These are phyloP conservation scores for Candida jianshihensis DNA, from an alignment of 805 yeast genomes.

Conservation along the genomic window DNA sequence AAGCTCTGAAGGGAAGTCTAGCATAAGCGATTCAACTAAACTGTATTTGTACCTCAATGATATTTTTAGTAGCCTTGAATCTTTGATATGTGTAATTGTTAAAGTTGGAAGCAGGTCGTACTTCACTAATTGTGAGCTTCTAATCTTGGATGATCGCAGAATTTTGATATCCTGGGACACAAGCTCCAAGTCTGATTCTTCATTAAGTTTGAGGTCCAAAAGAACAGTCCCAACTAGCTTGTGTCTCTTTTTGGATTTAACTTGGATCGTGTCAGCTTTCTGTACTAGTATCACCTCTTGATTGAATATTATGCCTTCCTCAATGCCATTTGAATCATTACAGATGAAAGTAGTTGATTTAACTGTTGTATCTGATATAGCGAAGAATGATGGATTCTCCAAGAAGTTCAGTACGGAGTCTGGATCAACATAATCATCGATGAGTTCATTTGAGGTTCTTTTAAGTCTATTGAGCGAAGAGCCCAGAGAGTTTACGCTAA, in stretches of 20 bases:
- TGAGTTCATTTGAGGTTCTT: not conserved
- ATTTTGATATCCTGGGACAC: not conserved
- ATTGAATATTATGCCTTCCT: not conserved
- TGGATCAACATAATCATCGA: too few relatives aligned
- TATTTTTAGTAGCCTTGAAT: not conserved
- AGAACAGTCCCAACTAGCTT: not conserved
- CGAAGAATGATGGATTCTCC: not conserved
- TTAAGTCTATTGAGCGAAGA: not conserved
- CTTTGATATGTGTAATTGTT: not conserved
- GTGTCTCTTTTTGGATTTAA: not conserved
- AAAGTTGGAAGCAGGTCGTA: not conserved
- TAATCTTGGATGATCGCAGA: not conserved
- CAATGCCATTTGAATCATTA: not conserved
- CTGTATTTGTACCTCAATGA: slow-evolving; percentile 5
- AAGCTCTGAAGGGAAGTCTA: slow-evolving; percentile 3
- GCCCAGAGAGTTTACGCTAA: not conserved
- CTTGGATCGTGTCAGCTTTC: not conserved
- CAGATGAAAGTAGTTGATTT: not conserved
- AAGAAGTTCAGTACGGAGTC: too few relatives aligned
- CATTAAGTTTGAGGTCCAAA: not conserved
- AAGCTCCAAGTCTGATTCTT: not conserved
- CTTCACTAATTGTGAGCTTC: not conserved
- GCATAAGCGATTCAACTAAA: slow-evolving; percentile 7
- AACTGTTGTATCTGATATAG: not conserved
- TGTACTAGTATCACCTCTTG: not conserved